Conservation (phyloP, 495 filamentous ascomycete genomes). For the Penicillium soppii region DNA sequence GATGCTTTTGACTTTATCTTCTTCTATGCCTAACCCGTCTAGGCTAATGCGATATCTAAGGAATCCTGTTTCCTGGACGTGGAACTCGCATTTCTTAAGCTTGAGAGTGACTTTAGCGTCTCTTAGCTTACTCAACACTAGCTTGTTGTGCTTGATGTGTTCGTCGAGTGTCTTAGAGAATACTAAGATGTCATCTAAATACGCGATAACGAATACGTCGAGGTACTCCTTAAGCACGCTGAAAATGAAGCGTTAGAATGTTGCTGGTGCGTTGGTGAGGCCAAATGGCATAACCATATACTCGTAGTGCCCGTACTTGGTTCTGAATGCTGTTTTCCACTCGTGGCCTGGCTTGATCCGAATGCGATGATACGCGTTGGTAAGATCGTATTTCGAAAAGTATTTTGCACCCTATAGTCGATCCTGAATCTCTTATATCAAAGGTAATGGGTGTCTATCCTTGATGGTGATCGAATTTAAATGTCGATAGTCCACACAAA, state of each 20-base stretch:
- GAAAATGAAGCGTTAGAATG: slow-evolving; percentile 17
- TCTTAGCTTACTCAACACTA: slow-evolving; percentile 2
- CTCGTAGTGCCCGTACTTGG: slow-evolving; percentile 14
- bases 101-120: slow-evolving; percentile 7
- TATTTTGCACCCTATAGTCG: slow-evolving; percentile 18
- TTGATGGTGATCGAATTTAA: slow-evolving; percentile 28
- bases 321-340: slow-evolving; percentile 20
- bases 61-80: slow-evolving; percentile 7
- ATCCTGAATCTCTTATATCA: slow-evolving; percentile 20
- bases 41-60: slow-evolving; percentile 9
- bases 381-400: slow-evolving; percentile 27
- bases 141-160: slow-evolving; percentile 7
- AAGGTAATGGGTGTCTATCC: slow-evolving; percentile 21
- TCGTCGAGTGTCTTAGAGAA: slow-evolving; percentile 11
- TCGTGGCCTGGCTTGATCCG: slow-evolving; percentile 12
- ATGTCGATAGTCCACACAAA: slow-evolving; percentile 25
- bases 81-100: slow-evolving; percentile 17
- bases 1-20: slow-evolving; percentile 13
- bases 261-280: slow-evolving; percentile 13
- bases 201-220: neutral
- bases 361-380: slow-evolving; percentile 14
- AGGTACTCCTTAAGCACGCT: neutral
- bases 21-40: slow-evolving; percentile 8
- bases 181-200: slow-evolving; percentile 17
- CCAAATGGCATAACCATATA: slow-evolving; percentile 18